Percentiles rank a stretch among this genome's conserved stretches.
Conservation (phyloP, 345 rosid genomes). For the Raphanus sativus region DNA sequence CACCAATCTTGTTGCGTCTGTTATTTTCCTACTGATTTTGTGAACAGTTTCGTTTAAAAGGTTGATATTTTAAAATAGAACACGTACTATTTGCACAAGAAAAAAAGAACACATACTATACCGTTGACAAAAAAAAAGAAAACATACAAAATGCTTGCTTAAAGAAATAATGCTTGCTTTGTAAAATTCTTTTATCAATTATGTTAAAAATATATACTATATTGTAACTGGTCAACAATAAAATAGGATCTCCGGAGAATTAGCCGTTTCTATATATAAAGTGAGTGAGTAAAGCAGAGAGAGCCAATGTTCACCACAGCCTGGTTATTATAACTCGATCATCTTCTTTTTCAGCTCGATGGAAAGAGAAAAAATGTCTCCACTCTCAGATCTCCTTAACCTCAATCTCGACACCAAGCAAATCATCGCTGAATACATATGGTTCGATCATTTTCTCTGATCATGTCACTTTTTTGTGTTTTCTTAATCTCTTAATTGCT, state of each 20-base stretch:
- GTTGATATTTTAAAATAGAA: no score
- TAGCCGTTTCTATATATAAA: conserved; percentile 5
- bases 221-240: conserved; percentile 3
- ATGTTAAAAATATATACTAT: not conserved
- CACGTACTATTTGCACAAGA: no score
- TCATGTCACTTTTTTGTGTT: not conserved
- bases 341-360: not conserved
- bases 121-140: no score
- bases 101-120: no score
- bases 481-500: not conserved
- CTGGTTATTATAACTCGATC: not conserved
- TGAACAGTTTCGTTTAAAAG: not conserved
- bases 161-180: not conserved
- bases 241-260: conserved; percentile 24
- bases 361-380: conserved; percentile 13
- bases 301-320: not conserved
- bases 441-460: conserved; percentile 43
- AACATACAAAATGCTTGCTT: not conserved
- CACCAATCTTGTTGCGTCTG: not conserved
- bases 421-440: conserved; percentile 90
- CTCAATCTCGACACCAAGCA: conserved; percentile 65
- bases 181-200: not conserved
- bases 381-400: conserved; percentile 52
- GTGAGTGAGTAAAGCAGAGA: not conserved
- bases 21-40: not conserved